Evolutionary conservation across 805 yeast genomes (phyloP), one percentile per base, ranked within the genome.

Genomic region (Lachancea cidri): DNA sequence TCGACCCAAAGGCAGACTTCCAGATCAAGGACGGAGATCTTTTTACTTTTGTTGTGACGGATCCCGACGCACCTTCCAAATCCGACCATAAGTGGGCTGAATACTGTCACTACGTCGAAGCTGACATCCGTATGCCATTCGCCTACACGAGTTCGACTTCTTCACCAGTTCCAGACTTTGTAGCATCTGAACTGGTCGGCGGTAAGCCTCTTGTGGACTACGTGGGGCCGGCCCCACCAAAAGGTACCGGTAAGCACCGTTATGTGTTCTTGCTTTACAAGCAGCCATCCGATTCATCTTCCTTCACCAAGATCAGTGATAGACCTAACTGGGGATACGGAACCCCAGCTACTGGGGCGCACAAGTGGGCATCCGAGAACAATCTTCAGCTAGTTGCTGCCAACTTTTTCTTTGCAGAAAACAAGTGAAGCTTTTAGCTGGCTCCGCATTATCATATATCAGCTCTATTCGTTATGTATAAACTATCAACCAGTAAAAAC

Each of bases 61-160:
- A 88, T 62, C 97, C 97, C 1, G 96, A 88, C 68, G 96, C 96
- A 5, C 97, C 97, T 11, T 76, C 88, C 3, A 74, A 79, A 51
- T 72, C 75, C 2, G 96, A 88, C 60, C 78, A 81, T 56, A 86
- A 80, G 58, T 87, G 95, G 94, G 81, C 93, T 2, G 95, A 88
- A 63, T 88, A 71, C 60, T 79, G 83, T 40, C 97, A 88, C 66
- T 86, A 77, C 72, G 67, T 88, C 30, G 66, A 71, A 24, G 64
- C 78, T 2, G 81, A 81, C 50, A 44, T 58, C 29, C 49, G 49
- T 39, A 36, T 58, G 17, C 33, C 46, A 14, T 41, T 41, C 19
- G 40, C 45, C 11, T 22, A 36, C 14, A 36, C 33, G 1, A 44
- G 41, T 15, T 40, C 33, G 29, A 22, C 51, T 2, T 33, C 48